phyloP scores from a whole-genome alignment of 1,139 yeast species.

The Blastobotrys proliferans region DNA sequence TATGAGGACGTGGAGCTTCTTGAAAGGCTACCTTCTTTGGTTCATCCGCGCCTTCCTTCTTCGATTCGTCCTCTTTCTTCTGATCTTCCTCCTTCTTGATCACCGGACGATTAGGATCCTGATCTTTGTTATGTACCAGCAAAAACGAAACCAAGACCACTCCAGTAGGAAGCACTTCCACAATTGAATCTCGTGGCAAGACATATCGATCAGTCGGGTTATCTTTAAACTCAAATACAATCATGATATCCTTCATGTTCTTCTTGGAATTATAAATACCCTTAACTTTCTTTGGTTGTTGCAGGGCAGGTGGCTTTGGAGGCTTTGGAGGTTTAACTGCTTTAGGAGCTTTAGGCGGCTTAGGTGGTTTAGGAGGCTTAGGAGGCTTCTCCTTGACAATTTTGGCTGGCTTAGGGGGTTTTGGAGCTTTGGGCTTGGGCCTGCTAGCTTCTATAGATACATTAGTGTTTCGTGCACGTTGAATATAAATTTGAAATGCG shows the following conservation, averaged over 20 bases:
- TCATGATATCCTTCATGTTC: conserved; percentile 54
- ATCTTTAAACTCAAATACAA: conserved; percentile 82
- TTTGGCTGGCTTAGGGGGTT: conserved; percentile 2
- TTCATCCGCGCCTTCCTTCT: conserved; percentile 19
- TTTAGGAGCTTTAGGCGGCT: conserved; percentile 12
- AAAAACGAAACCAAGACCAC: conserved; percentile 65
- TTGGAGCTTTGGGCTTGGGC: conserved; percentile 5
- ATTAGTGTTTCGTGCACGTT: conserved; percentile 73
- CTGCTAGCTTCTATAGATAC: conserved; percentile 31
- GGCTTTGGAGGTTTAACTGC: conserved; percentile 24
- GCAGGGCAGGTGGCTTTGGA: conserved; percentile 19
- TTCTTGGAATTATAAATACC: conserved; percentile 26
- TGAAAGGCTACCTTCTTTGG: background rate
- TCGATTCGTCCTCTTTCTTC: conserved; percentile 26
- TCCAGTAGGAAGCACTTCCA: conserved; percentile 53
- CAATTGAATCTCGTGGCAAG: conserved; percentile 70
- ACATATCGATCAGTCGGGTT: conserved; percentile 69
- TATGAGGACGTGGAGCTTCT: background rate
- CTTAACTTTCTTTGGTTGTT: conserved; percentile 22
- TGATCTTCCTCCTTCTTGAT: conserved; percentile 20
- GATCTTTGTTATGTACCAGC: conserved; percentile 53
- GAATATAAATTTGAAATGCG: conserved; percentile 73
- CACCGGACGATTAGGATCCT: conserved; percentile 16
- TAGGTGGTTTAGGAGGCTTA: conserved; percentile 12
- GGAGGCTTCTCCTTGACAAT: conserved; percentile 5